Percentiles rank a stretch among this genome's conserved stretches.
These are phyloP conservation scores for Curvularia spicifera DNA, from an alignment of 2,329 filamentous ascomycete genomes.

Conservation along the genomic window DNA sequence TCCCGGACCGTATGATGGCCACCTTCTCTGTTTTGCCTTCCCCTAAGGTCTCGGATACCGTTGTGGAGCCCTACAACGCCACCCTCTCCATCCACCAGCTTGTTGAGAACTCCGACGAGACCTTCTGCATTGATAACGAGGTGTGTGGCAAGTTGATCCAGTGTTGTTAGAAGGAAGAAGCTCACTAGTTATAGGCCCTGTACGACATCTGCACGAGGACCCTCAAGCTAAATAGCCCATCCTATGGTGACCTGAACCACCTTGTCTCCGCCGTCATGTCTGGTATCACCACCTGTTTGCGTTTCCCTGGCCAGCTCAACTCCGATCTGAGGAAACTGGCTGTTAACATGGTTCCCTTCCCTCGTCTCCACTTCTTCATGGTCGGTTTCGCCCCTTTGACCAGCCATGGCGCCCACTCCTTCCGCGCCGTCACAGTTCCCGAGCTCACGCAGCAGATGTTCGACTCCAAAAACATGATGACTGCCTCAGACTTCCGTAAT, in stretches of 20 bases:
- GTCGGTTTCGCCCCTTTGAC: slow-evolving; percentile 99
- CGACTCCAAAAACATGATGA: slow-evolving; percentile 99
- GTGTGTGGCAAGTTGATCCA: slow-evolving; percentile 43
- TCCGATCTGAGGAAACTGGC: slow-evolving; percentile 99
- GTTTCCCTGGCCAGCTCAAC: slow-evolving; percentile 99
- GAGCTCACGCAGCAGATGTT: slow-evolving; percentile 99
- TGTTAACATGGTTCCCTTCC: slow-evolving; percentile 99
- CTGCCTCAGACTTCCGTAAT: slow-evolving; percentile 99
- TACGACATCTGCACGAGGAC: slow-evolving; percentile 99
- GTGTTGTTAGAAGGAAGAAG: too few species aligned
- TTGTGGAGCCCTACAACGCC: slow-evolving; percentile 99
- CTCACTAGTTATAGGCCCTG: slow-evolving; percentile 59
- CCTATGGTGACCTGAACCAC: slow-evolving; percentile 99
- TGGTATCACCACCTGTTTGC: slow-evolving; percentile 95
- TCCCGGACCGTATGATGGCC: slow-evolving; percentile 99
- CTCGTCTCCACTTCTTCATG: slow-evolving; percentile 99
- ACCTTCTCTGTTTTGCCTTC: slow-evolving; percentile 99
- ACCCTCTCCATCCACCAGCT: slow-evolving; percentile 98
- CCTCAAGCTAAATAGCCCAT: slow-evolving; percentile 97
- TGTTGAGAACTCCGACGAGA: slow-evolving; percentile 99
- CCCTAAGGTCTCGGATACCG: slow-evolving; percentile 99
- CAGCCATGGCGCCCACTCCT: slow-evolving; percentile 87
- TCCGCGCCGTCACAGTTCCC: slow-evolving; percentile 96
- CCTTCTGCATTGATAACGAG: slow-evolving; percentile 99
- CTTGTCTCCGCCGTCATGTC: slow-evolving; percentile 99